A percentile compares a stretch with the other conserved stretches of the same genome.
phyloP scores from a whole-genome alignment of 1,284 basidiomycete species.

The Ustilago tritici region DNA sequence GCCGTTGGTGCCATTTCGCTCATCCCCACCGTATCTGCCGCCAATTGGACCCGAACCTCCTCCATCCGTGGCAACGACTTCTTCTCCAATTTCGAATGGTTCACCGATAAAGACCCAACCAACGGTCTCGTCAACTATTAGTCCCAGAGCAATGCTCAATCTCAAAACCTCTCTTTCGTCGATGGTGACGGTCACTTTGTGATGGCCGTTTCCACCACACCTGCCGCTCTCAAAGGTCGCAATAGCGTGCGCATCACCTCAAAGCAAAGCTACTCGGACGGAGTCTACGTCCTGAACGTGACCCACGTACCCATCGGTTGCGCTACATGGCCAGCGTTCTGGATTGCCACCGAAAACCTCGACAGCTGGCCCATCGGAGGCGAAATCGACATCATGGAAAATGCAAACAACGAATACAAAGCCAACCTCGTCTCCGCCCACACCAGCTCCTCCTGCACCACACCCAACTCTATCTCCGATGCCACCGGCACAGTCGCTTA shows the following conservation, averaged over 20 bases:
- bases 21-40: slow-evolving; percentile 17
- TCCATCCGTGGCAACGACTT: slow-evolving; percentile 49
- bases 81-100: slow-evolving; percentile 58
- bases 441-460: slow-evolving; percentile 50
- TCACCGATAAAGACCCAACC: slow-evolving; percentile 56
- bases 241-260: slow-evolving; percentile 62
- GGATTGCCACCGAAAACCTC: slow-evolving; percentile 62
- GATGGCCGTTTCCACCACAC: slow-evolving; percentile 60
- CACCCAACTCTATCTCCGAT: slow-evolving; percentile 22
- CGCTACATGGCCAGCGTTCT: slow-evolving; percentile 68
- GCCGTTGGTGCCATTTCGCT: slow-evolving; percentile 6
- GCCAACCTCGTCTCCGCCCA: slow-evolving; percentile 59
- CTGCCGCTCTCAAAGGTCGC: slow-evolving; percentile 46
- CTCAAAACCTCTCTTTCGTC: slow-evolving; percentile 61
- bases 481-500: slow-evolving; percentile 51
- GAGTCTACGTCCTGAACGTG: slow-evolving; percentile 65
- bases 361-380: slow-evolving; percentile 63
- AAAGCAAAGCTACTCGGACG: slow-evolving; percentile 58
- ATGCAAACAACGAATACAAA: slow-evolving; percentile 63
- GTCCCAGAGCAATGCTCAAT: slow-evolving; percentile 33
- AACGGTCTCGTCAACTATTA: slow-evolving; percentile 65
- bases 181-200: slow-evolving; percentile 50
- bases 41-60: slow-evolving; percentile 48
- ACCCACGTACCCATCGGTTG: slow-evolving; percentile 64
- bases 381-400: slow-evolving; percentile 68